Conservation (phyloP, 2,329 filamentous ascomycete species). For the Venturia asperata region DNA sequence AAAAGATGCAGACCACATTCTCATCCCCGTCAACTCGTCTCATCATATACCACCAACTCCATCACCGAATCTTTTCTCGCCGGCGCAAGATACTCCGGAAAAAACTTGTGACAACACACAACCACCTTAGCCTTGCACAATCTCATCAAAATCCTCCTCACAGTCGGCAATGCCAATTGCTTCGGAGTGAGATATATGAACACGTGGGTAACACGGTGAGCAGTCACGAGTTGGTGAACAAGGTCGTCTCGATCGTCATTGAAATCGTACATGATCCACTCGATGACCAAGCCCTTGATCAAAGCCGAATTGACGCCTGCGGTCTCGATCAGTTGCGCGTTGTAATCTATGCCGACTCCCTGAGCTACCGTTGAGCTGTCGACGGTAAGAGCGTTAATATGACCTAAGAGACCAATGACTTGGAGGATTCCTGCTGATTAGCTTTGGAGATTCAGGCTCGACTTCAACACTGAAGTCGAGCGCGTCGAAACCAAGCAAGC, state of each 20-base stretch:
- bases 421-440: neutral
- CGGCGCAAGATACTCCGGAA: constrained; percentile 7
- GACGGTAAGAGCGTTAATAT: constrained; percentile 1
- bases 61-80: constrained; percentile 11
- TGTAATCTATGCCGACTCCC: constrained; percentile 13
- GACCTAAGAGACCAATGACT: constrained; percentile 9
- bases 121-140: neutral
- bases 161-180: constrained; percentile 10
- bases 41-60: constrained; percentile 14
- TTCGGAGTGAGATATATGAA: constrained; percentile 14
- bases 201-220: constrained; percentile 12
- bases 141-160: constrained; percentile 12
- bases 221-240: neutral
- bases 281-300: constrained; percentile 3
- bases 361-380: neutral
- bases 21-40: constrained; percentile 4
- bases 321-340: constrained; percentile 10
- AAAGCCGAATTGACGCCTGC: constrained; percentile 13
- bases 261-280: constrained; percentile 13
- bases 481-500: neutral
- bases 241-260: constrained; percentile 9
- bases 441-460: neutral
- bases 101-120: constrained; percentile 12
- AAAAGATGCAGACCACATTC: neutral
- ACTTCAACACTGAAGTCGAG: neutral